Base-by-base conservation (phyloP, 2,329 filamentous ascomycete genomes). In the Paraphaeosphaeria sporulosa region DNA sequence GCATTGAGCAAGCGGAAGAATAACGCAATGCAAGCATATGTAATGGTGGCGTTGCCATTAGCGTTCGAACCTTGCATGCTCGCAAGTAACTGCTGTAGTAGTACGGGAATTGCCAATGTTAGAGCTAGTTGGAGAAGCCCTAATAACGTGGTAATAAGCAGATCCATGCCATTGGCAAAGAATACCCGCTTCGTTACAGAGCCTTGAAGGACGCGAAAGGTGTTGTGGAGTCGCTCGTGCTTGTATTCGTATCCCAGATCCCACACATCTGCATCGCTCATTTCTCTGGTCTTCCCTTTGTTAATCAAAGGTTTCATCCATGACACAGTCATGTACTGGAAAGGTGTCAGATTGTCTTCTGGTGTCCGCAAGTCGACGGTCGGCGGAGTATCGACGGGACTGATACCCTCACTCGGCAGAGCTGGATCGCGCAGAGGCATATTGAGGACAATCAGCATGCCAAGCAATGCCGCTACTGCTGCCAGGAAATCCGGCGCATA, bases 261-360 rank as follows among this genome's bases (percentile, higher is more conserved):
- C 93, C 93, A 97, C 1, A 97, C 90, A 72, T 97, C 92, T 40
- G 89, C 85, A 42, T 93, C 89, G 38, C 93, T 81, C 9, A 97
- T 81, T 66, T 93, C 89, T 43, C 87, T 83, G 32, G 82, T 80
- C 44, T 82, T 85, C 1, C 90, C 92, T 25, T 88, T 77, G 1
- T 81, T 79, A 13, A 96, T 92, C 7, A 96, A 78, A 0, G 93
- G 90, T 0, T 82, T 81, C 79, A 96, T 89, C 93, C 93, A 97
- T 0, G 87, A 91, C 30, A 96, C 90, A 6, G 87, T 89, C 86
- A 94, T 90, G 78, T 92, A 97, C 66, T 94, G 90, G 85, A 92
- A 93, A 0, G 94, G 81, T 0, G 85, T 90, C 25, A 96, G 75
- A 64, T 90, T 88, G 67, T 97, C 93, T 74, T 97, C 93, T 0